Percentiles rank a stretch among this genome's conserved stretches.
phyloP scores from a whole-genome alignment of 768 basidiomycete genomes.

The Termitomyces sp. region DNA sequence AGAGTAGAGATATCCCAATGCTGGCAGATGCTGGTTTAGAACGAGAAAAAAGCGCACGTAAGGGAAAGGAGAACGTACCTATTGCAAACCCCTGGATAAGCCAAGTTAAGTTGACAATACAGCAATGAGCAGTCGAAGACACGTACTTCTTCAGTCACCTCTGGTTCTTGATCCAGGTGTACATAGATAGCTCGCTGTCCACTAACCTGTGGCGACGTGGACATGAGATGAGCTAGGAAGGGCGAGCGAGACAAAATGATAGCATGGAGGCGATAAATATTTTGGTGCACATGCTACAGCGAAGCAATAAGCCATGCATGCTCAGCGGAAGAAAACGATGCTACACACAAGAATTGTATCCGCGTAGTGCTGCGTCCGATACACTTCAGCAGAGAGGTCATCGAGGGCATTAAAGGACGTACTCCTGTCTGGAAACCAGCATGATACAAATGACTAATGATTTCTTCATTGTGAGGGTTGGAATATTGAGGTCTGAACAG shows the following conservation, averaged over 20 bases:
- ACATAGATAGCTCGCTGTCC: constrained; percentile 70
- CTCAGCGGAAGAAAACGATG: neutral
- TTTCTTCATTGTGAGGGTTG: constrained; percentile 69
- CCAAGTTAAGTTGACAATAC: constrained; percentile 8
- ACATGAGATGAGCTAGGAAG: constrained; percentile 84
- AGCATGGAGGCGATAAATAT: constrained; percentile 72
- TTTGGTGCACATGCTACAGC: constrained; percentile 66
- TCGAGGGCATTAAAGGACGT: constrained; percentile 23
- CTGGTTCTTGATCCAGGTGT: constrained; percentile 71
- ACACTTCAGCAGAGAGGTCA: constrained; percentile 10
- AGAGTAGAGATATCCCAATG: constrained; percentile 79
- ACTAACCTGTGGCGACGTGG: constrained; percentile 63
- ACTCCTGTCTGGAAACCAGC: constrained; percentile 81
- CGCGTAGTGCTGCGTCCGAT: constrained; percentile 61
- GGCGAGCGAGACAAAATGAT: constrained; percentile 87
- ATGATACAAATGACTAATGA: constrained; percentile 74
- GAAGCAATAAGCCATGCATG: constrained; percentile 3
- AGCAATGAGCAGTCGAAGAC: constrained; percentile 3
- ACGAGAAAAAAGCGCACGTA: constrained; percentile 6
- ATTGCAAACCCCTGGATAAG: constrained; percentile 64
- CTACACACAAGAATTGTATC: constrained; percentile 70
- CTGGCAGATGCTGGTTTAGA: constrained; percentile 29
- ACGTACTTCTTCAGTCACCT: constrained; percentile 80
- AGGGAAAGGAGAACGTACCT: constrained; percentile 34
- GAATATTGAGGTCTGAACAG: constrained; percentile 43